Base-by-base conservation (phyloP, 305 asterid species). In the Fraxinus sp. region DNA sequence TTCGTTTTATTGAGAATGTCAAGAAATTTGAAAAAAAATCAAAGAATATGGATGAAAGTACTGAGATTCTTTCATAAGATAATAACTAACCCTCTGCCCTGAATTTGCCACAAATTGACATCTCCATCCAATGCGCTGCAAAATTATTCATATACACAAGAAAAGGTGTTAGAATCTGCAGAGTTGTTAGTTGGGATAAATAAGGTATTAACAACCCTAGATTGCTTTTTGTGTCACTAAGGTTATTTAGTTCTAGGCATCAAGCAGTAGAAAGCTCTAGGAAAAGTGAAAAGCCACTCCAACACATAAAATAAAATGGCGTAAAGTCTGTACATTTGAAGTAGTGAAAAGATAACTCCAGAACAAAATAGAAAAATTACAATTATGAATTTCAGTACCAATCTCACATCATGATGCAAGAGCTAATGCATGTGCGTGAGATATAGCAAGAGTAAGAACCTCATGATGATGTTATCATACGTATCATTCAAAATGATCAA, bases 111-210 rank as follows among this genome's bases (percentile, higher is more conserved):
- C 87, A 96, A 87, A 83, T 96, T 96, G 87, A 94, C 92, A 44
- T 85, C 81, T 88, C 98, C 99, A 85, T 96, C 98, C 93, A 96
- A 86, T 18, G 99, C 94, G 85, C 99, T 96, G 98, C 86, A 88
- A 85, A 87, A 85, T 39, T 77, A 46, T 75, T 71, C 82, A 86
- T 57, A 11, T 72, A 76, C 35, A 37, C 26, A 75, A 20, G 14
- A 52, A 73, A 39, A 77, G 28, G 22, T 77, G 82, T 78, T 35
- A 82, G 66, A 35, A 18, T 20, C 18, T 18, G 11, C 7, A 76
- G 20, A 76, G 70, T 46, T 44, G 36, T 28, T 32, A 44, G 14
- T 9, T 52, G 49, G 70, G 20, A 28, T 68, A 68, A 68, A 68
- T 68, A 68, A 26, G 36, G 3, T 28, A 68, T 82, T 68, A 36